Conservation (phyloP, 352 stramenopile species). For the Pythium plurisporium region DNA sequence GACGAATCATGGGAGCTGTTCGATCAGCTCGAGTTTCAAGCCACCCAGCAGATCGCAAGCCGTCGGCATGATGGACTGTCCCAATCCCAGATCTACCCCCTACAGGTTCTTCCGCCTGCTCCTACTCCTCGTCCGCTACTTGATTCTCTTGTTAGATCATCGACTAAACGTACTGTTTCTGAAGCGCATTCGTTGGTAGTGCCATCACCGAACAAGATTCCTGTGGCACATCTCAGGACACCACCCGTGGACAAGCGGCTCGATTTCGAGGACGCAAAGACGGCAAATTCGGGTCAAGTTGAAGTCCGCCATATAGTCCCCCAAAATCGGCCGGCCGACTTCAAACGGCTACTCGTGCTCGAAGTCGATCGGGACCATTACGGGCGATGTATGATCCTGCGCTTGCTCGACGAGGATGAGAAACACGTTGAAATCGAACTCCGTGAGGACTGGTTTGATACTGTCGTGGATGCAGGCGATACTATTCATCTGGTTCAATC, state of each 20-base stretch:
- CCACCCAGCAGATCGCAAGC: slow-evolving; percentile 34
- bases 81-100: slow-evolving; percentile 10
- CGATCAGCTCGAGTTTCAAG: slow-evolving; percentile 64
- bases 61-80: neutral
- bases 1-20: slow-evolving; percentile 74
- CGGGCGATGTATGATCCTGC: slow-evolving; percentile 48
- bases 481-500: slow-evolving; percentile 79
- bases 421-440: slow-evolving; percentile 53
- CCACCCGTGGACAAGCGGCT: slow-evolving; percentile 11
- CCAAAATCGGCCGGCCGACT: slow-evolving; percentile 32
- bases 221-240: neutral
- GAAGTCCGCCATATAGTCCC: neutral
- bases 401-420: slow-evolving; percentile 66
- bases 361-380: slow-evolving; percentile 54
- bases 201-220: neutral
- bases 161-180: slow-evolving; percentile 23
- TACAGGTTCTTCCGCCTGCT: slow-evolving; percentile 26
- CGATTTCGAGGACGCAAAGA: slow-evolving; percentile 4
- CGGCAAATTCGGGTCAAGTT: neutral
- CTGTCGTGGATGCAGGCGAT: slow-evolving; percentile 61
- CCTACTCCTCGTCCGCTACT: slow-evolving; percentile 14
- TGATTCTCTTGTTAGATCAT: slow-evolving; percentile 10
- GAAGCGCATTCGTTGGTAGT: slow-evolving; percentile 15
- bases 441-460: slow-evolving; percentile 74
- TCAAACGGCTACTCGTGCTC: slow-evolving; percentile 56